These are phyloP conservation scores for Paramarasmius palmivorus DNA, from an alignment of 1,284 basidiomycete genomes.

Conservation along the genomic window DNA sequence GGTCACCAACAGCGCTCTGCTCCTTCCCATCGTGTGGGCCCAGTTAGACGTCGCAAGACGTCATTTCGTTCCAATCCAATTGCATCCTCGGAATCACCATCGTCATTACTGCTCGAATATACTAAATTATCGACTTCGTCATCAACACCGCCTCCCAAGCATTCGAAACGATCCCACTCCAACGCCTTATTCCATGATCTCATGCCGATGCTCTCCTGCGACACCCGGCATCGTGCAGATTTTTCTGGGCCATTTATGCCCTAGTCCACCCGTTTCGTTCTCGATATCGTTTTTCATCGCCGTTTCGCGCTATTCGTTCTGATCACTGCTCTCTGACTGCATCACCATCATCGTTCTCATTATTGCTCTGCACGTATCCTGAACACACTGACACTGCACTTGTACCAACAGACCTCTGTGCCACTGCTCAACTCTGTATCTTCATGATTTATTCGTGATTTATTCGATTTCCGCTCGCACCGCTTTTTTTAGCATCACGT, in stretches of 20 bases:
- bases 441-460: slow-evolving; percentile 33
- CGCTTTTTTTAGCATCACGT: slow-evolving; percentile 8
- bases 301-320: slow-evolving; percentile 8
- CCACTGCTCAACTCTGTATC: slow-evolving; percentile 7
- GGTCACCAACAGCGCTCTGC: slow-evolving; percentile 1
- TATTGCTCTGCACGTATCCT: neutral
- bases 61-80: slow-evolving; percentile 48
- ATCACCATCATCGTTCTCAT: neutral
- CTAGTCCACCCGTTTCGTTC: slow-evolving; percentile 10
- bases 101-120: slow-evolving; percentile 19
- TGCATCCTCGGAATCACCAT: slow-evolving; percentile 21
- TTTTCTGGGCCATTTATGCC: slow-evolving; percentile 17
- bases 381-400: slow-evolving; percentile 2
- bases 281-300: too few species aligned
- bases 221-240: slow-evolving; percentile 29
- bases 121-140: slow-evolving; percentile 19
- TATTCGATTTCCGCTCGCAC: slow-evolving; percentile 22
- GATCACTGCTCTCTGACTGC: neutral
- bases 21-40: slow-evolving; percentile 36
- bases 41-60: slow-evolving; percentile 56
- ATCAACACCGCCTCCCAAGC: slow-evolving; percentile 35
- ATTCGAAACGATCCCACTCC: slow-evolving; percentile 40
- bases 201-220: slow-evolving; percentile 53
- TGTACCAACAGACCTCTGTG: neutral
- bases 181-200: slow-evolving; percentile 56